Evolutionary conservation across 441 rosid species (phyloP).

Genomic region (Bocquillonia castaneifolia): DNA sequence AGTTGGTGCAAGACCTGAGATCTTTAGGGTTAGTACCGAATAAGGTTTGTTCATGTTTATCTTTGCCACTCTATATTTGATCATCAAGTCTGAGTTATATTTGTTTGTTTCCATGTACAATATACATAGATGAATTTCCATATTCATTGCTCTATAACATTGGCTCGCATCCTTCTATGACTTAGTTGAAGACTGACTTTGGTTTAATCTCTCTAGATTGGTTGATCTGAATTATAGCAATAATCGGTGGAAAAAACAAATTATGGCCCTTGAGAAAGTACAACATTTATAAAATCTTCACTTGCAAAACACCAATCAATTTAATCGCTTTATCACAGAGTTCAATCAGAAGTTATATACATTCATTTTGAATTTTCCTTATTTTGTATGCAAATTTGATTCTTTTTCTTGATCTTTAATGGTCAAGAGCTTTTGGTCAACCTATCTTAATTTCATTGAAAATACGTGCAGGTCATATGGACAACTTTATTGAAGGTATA

Average conservation of each 20-base stretch:
- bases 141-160: background rate
- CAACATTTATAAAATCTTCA: background rate
- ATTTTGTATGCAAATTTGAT: background rate
- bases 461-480: slow-evolving; percentile 64
- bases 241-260: background rate
- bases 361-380: background rate
- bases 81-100: background rate
- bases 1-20: slow-evolving; percentile 69
- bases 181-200: background rate
- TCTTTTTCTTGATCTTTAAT: background rate
- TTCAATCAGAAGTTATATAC: too few species aligned
- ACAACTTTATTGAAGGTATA: slow-evolving; percentile 85
- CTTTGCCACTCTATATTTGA: slow-evolving; percentile 12
- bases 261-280: background rate
- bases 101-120: background rate
- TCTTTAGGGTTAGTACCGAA: slow-evolving; percentile 73
- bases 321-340: background rate
- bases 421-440: background rate
- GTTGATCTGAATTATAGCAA: slow-evolving; percentile 8
- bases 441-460: slow-evolving; percentile 20
- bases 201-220: background rate
- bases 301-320: background rate
- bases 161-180: background rate
- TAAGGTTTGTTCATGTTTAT: slow-evolving; percentile 55
- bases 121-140: background rate